These are phyloP conservation scores for Pythium rhizo-oryzae DNA, from an alignment of 352 stramenopile species.

Conservation along the genomic window DNA sequence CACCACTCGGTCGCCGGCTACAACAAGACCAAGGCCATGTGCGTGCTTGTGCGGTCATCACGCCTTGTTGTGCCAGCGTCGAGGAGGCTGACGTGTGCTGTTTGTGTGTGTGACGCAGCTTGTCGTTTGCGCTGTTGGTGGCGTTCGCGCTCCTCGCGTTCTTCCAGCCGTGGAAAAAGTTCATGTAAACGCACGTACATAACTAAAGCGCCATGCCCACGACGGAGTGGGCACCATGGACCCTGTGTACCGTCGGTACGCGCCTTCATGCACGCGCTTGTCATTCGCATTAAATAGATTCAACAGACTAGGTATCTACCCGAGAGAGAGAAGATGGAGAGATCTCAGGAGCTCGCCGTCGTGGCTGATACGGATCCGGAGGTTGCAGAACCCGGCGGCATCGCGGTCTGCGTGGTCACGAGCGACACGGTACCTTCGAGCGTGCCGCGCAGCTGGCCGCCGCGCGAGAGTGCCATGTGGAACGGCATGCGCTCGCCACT, in stretches of 20 bases:
- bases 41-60: constrained; percentile 18
- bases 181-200: constrained; percentile 9
- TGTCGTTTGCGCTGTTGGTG: constrained; percentile 51
- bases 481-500: constrained; percentile 41
- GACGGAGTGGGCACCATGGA: neutral
- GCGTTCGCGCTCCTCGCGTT: constrained; percentile 69
- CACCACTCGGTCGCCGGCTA: constrained; percentile 74
- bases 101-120: constrained; percentile 15
- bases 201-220: neutral
- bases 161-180: constrained; percentile 74
- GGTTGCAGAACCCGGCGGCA: neutral
- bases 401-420: constrained; percentile 19
- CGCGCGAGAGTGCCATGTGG: constrained; percentile 54
- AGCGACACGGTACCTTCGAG: constrained; percentile 51
- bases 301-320: neutral
- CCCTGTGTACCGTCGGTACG: neutral
- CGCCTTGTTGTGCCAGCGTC: neutral
- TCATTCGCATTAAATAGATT: constrained; percentile 26
- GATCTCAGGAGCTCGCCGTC: neutral
- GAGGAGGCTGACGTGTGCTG: neutral
- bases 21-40: constrained; percentile 84
- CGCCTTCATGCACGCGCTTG: neutral
- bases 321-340: neutral
- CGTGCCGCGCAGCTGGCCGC: constrained; percentile 57
- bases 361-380: no score